Evolutionary conservation across 495 filamentous ascomycete species (phyloP), one percentile per base, ranked within the genome.

Genomic region (Penicillium canariense): DNA sequence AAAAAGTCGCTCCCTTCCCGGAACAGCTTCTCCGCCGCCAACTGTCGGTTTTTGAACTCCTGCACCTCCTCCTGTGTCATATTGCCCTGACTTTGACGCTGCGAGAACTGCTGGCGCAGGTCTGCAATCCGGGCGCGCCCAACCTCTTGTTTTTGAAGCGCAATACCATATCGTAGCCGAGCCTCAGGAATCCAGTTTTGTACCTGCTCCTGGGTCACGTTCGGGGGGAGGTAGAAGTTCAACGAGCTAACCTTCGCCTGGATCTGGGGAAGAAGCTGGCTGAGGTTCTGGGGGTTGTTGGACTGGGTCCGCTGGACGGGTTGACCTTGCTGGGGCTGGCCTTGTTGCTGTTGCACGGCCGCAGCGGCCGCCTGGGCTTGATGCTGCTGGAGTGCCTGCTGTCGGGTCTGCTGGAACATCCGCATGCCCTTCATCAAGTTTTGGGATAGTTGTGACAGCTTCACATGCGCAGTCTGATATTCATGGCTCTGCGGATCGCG

Each of bases 401-500:
- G 73, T 36, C 73, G 74, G 49, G 62, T 74, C 47, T 76, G 72
- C 51, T 76, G 70, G 48, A 68, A 77, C 20, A 67, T 58, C 11
- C 79, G 76, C 54, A 88, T 73, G 54, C 85, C 85, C 10, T 73
- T 76, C 61, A 77, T 73, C 35, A 91, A 69, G 61, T 80, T 86
- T 49, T 80, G 76, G 0, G 87, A 82, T 46, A 92, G 81, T 14
- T 87, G 78, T 3, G 75, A 66, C 6, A 93, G 77, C 63, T 85
- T 88, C 11, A 71, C 68, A 62, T 86, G 84, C 0, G 89, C 89
- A 1, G 71, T 66, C 48, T 77, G 73, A 43, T 89, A 84, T 48
- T 87, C 82, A 1, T 69, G 50, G 3, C 75, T 81, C 14, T 82
- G 77, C 5, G 75, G 67, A 7, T 80, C 71, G n/a, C 81, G 77